Conservation (phyloP, 1,284 basidiomycete genomes). For the Bjerkandera adusta region DNA sequence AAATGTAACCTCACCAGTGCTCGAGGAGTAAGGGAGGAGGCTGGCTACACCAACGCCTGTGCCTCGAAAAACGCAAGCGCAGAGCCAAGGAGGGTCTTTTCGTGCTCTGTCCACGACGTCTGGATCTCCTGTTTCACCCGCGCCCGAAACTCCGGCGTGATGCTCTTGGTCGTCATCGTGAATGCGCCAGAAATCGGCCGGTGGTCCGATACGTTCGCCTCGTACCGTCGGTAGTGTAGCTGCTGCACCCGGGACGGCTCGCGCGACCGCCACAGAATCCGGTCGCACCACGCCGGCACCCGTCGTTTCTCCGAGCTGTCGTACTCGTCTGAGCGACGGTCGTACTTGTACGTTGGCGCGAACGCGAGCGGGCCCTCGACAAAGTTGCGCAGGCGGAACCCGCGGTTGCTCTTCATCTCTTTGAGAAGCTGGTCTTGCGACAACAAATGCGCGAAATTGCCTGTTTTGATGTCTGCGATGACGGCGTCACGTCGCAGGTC, state of each 20-base stretch:
- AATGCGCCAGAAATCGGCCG: constrained; percentile 84
- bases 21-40: too few species aligned
- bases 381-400: constrained; percentile 84
- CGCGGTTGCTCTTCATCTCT: constrained; percentile 84
- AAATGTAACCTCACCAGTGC: too few species aligned
- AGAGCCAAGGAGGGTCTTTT: constrained; percentile 48
- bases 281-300: constrained; percentile 95
- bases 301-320: constrained; percentile 89
- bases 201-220: constrained; percentile 84
- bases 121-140: constrained; percentile 53
- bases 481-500: constrained; percentile 86
- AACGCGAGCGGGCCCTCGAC: constrained; percentile 82
- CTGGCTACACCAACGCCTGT: constrained; percentile 31
- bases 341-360: constrained; percentile 95
- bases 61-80: constrained; percentile 54
- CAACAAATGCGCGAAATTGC: constrained; percentile 65
- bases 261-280: constrained; percentile 80
- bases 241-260: constrained; percentile 55
- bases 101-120: constrained; percentile 57
- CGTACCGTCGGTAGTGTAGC: constrained; percentile 75
- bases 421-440: constrained; percentile 88
- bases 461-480: constrained; percentile 61
- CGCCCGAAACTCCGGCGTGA: constrained; percentile 57
- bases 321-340: constrained; percentile 74
- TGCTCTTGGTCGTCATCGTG: constrained; percentile 67